Percentiles rank a stretch among this genome's conserved stretches.
phyloP scores from a whole-genome alignment of 2,329 filamentous ascomycete species.

The Colletotrichum nymphaeae region DNA sequence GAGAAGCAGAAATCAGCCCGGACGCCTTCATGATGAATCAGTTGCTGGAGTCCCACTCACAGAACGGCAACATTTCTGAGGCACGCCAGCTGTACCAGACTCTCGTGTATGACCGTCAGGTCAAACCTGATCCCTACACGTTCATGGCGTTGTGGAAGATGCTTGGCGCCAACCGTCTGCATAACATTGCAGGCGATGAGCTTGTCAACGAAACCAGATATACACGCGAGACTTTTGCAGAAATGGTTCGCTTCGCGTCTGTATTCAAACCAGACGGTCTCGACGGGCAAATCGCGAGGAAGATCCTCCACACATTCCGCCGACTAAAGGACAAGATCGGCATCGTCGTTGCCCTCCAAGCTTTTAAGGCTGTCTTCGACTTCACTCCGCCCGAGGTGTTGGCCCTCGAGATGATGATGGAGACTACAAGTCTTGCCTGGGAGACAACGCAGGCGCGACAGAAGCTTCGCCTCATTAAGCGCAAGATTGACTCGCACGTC shows the following conservation, averaged over 20 bases:
- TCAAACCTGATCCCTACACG: slow-evolving; percentile 75
- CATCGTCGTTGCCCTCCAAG: slow-evolving; percentile 57
- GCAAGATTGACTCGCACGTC: slow-evolving; percentile 50
- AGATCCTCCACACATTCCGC: slow-evolving; percentile 63
- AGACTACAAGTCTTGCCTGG: slow-evolving; percentile 56
- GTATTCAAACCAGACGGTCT: slow-evolving; percentile 57
- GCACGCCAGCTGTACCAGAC: slow-evolving; percentile 67
- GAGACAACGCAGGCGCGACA: slow-evolving; percentile 52
- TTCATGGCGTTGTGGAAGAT: slow-evolving; percentile 76
- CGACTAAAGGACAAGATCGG: slow-evolving; percentile 56
- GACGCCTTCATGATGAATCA: slow-evolving; percentile 86
- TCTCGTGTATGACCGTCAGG: slow-evolving; percentile 60
- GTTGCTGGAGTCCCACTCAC: slow-evolving; percentile 74
- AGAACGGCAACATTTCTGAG: slow-evolving; percentile 64
- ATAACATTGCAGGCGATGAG: slow-evolving; percentile 45
- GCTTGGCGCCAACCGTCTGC: slow-evolving; percentile 61
- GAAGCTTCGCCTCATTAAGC: slow-evolving; percentile 55
- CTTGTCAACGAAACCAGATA: slow-evolving; percentile 44
- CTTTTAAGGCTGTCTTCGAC: slow-evolving; percentile 55
- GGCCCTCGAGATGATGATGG: slow-evolving; percentile 58
- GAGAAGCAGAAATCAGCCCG: slow-evolving; percentile 71
- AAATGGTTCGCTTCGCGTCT: slow-evolving; percentile 60
- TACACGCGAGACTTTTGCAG: slow-evolving; percentile 57
- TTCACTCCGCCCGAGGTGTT: slow-evolving; percentile 59
- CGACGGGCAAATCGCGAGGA: slow-evolving; percentile 60